These are phyloP conservation scores for Salvia hispanica DNA, from an alignment of 257 asterid species.

Conservation along the genomic window DNA sequence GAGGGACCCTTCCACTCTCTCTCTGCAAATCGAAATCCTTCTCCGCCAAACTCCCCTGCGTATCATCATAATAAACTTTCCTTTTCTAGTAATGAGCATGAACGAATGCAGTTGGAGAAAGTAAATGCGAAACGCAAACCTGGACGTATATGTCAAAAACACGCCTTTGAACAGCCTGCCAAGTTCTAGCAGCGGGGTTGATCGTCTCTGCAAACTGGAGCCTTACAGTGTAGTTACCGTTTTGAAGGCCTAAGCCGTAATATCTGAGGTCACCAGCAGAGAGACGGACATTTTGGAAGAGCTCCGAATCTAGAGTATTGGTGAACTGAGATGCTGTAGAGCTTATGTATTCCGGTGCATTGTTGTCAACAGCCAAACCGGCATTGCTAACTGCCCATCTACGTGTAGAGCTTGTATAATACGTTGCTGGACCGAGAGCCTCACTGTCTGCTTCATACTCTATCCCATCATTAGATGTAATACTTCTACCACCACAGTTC, in stretches of 20 bases:
- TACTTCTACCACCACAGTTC: slow-evolving; percentile 73
- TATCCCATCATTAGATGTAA: slow-evolving; percentile 40
- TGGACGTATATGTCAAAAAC: slow-evolving; percentile 76
- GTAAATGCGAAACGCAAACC: slow-evolving; percentile 41
- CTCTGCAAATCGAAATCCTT: slow-evolving; percentile 62
- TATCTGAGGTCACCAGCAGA: slow-evolving; percentile 83
- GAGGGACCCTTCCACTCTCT: slow-evolving; percentile 47
- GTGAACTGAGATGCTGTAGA: slow-evolving; percentile 45
- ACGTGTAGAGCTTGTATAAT: slow-evolving; percentile 35
- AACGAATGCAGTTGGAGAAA: too few relatives aligned
- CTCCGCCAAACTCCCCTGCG: slow-evolving; percentile 51
- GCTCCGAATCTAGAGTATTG: slow-evolving; percentile 61
- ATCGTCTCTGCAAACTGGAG: slow-evolving; percentile 69
- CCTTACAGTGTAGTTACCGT: slow-evolving; percentile 71
- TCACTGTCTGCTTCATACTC: slow-evolving; percentile 53
- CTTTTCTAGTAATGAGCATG: too few relatives aligned
- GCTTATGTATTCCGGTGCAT: slow-evolving; percentile 34
- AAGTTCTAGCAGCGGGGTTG: slow-evolving; percentile 42
- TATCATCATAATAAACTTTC: background rate
- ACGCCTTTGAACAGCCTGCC: slow-evolving; percentile 74
- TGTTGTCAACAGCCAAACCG: slow-evolving; percentile 50
- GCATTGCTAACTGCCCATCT: slow-evolving; percentile 86
- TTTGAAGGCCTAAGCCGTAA: slow-evolving; percentile 80
- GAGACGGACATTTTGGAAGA: slow-evolving; percentile 61
- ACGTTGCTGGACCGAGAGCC: slow-evolving; percentile 75